Evolutionary conservation across 805 yeast species (phyloP).

Genomic region (Candida boidinii): DNA sequence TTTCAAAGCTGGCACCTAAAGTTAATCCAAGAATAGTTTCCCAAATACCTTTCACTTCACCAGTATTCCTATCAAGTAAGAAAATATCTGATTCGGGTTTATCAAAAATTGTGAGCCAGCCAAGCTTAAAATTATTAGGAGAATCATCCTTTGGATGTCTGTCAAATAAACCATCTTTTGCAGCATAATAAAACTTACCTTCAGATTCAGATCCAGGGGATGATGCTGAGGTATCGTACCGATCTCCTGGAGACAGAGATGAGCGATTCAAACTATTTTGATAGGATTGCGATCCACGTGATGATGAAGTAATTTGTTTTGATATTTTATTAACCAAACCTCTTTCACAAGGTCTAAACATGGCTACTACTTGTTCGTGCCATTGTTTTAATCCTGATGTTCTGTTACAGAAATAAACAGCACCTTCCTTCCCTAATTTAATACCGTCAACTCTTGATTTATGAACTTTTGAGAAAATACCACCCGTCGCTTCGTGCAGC

Average conservation of each 20-base stretch:
- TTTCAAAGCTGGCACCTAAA: conserved; percentile 40
- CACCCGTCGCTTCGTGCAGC: no score
- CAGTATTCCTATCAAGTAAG: not conserved
- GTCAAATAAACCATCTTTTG: conserved; percentile 49
- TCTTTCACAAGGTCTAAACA: not conserved
- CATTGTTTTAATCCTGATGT: not conserved
- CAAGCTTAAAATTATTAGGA: conserved; percentile 51
- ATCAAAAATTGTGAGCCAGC: conserved; percentile 59
- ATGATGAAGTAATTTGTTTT: conserved; percentile 8
- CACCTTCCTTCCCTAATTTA: conserved; percentile 1
- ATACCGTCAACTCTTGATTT: no score
- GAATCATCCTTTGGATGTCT: conserved; percentile 49
- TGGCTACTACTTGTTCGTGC: not conserved
- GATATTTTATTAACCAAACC: not conserved
- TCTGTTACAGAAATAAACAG: conserved; percentile 1
- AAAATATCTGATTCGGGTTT: conserved; percentile 14
- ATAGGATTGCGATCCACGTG: not conserved
- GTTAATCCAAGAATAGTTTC: conserved; percentile 45
- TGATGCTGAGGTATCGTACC: conserved; percentile 5
- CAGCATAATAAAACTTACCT: conserved; percentile 23
- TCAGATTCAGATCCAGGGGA: conserved; percentile 4
- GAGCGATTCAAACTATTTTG: not conserved
- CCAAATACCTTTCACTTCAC: conserved; percentile 36
- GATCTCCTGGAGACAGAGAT: conserved; percentile 19
- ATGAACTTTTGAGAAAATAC: no score